These are phyloP conservation scores for Ustilago cynodontis DNA, from an alignment of 1,284 basidiomycete species.

Conservation along the genomic window DNA sequence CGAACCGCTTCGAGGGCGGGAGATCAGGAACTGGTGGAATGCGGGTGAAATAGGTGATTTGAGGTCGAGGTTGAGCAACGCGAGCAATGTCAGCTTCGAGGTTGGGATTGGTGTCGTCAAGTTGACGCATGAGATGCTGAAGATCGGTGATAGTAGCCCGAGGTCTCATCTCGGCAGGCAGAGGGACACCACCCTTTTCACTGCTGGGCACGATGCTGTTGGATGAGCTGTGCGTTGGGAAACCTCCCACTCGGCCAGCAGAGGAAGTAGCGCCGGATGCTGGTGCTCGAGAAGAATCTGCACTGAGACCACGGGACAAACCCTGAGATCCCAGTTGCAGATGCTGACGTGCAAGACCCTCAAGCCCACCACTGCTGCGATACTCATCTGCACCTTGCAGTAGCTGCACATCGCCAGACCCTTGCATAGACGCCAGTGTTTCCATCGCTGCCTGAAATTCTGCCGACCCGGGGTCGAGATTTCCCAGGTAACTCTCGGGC, in stretches of 20 bases:
- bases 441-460: slow-evolving; percentile 55
- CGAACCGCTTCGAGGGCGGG: slow-evolving; percentile 75
- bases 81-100: slow-evolving; percentile 34
- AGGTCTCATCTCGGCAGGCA: slow-evolving; percentile 65
- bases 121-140: slow-evolving; percentile 93
- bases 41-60: slow-evolving; percentile 59
- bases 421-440: slow-evolving; percentile 70
- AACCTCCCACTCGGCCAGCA: slow-evolving; percentile 73
- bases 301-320: slow-evolving; percentile 25
- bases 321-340: slow-evolving; percentile 29
- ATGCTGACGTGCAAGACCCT: slow-evolving; percentile 78
- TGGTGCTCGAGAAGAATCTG: slow-evolving; percentile 22
- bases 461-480: slow-evolving; percentile 33
- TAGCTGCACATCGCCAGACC: slow-evolving; percentile 90
- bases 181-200: slow-evolving; percentile 67
- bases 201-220: slow-evolving; percentile 68
- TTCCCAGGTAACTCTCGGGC: slow-evolving; percentile 24
- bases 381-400: slow-evolving; percentile 93
- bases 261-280: slow-evolving; percentile 49
- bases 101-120: slow-evolving; percentile 74
- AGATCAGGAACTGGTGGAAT: slow-evolving; percentile 65
- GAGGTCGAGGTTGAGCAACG: slow-evolving; percentile 80
- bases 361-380: slow-evolving; percentile 83
- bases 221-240: slow-evolving; percentile 61
- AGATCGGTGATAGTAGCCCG: slow-evolving; percentile 75